These are phyloP conservation scores for Papiliotrema nemorosa DNA, from an alignment of 1,284 basidiomycete genomes.

Conservation along the genomic window DNA sequence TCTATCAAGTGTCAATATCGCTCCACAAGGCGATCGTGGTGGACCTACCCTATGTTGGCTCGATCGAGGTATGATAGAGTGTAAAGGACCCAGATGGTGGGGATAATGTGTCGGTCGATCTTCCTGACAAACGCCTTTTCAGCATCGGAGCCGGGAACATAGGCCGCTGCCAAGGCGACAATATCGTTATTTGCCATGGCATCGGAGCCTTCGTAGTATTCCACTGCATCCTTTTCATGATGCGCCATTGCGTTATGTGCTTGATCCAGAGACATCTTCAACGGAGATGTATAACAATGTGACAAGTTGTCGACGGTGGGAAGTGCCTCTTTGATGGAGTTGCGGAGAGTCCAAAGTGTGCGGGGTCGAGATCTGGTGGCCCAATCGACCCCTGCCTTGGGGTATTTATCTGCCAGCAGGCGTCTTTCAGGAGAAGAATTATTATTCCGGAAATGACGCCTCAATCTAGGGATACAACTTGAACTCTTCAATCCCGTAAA, in stretches of 20 bases:
- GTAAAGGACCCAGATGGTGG: slow-evolving; percentile 46
- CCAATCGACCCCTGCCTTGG: no score
- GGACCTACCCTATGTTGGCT: slow-evolving; percentile 39
- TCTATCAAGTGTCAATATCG: slow-evolving; percentile 5
- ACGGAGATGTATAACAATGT: no score
- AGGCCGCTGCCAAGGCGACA: slow-evolving; percentile 31
- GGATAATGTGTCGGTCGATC: slow-evolving; percentile 43
- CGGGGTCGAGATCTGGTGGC: no score
- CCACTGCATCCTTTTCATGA: slow-evolving; percentile 13
- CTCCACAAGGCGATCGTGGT: neutral
- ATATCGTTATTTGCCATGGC: slow-evolving; percentile 7
- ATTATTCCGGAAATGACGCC: no score
- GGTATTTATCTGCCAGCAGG: no score
- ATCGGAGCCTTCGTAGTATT: slow-evolving; percentile 23
- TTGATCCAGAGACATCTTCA: no score
- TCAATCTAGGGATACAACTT: no score
- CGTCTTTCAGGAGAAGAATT: no score
- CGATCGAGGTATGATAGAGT: slow-evolving; percentile 45
- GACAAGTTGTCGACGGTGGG: no score
- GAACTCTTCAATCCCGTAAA: no score
- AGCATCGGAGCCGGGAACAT: slow-evolving; percentile 38
- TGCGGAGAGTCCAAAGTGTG: no score
- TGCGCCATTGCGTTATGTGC: neutral
- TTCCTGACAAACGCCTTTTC: slow-evolving; percentile 41
- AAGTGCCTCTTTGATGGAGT: no score